Base-by-base conservation (phyloP, 2,329 filamentous ascomycete genomes). In the Tolypocladium cylindrosporum region DNA sequence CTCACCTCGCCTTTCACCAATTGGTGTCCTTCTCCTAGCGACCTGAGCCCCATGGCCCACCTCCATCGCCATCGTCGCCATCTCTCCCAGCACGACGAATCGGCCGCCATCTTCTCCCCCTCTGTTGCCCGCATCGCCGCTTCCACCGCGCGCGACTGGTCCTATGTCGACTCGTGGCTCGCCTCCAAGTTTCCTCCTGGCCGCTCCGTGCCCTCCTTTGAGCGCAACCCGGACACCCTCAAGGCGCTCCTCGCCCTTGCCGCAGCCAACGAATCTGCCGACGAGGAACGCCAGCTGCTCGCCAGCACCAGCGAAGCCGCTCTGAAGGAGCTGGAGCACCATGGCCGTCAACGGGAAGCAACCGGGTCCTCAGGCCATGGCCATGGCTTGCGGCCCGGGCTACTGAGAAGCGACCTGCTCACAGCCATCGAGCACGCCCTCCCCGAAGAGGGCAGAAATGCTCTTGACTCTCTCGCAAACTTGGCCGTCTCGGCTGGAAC, bases 141-240 rank as follows among this genome's bases (percentile, higher is more conserved):
- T 61, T 88, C 89, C 14, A 86, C 89, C 61, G 89, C 91, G 53
- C 92, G 93, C 69, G 92, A 97, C 73, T 97, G 93, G 93, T 87
- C 86, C 57, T 91, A 89, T 63, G 82, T 97, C 64, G 91, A 95
- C 72, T 78, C 79, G 65, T 97, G 93, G 92, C 83, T 97, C 13
- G 78, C 80, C 52, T 80, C 82, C 59, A 89, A 89, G 67, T 89
- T 89, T 65, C 79, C 79, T 64, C 79, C 80, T 51, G 81, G 83
- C 37, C 82, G 81, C 52, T 70, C 80, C 0, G 75, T 87, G 0
- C 91, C 91, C 0, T 69, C 79, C 0, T 96, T 96, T 71, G 93
- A 97, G 74, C 87, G 91, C 66, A 97, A 94, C 68, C 80, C 87
- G 37, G 89, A 93, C 52, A 97, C 92, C 0, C 78, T 96, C 55